These are phyloP conservation scores for Diospyros kaki DNA, from an alignment of 148 eudicot species.

Conservation along the genomic window DNA sequence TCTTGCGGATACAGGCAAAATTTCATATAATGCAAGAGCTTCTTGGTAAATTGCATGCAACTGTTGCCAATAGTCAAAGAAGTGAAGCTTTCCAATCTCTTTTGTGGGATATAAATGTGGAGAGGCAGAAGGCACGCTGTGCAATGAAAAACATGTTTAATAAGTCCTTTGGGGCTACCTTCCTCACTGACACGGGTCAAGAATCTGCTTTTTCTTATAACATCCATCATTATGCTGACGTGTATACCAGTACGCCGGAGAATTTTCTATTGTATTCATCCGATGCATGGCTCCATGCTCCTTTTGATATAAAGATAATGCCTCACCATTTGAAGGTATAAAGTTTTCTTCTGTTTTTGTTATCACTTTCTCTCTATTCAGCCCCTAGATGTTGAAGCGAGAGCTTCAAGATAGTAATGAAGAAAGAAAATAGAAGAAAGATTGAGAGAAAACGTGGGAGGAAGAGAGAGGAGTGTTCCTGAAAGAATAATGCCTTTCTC, in stretches of 20 bases:
- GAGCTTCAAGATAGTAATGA: no score
- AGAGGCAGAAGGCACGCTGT: conserved; percentile 74
- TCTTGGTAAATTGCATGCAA: conserved; percentile 81
- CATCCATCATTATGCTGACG: conserved; percentile 95
- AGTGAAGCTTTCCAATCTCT: conserved; percentile 64
- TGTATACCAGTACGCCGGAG: conserved; percentile 95
- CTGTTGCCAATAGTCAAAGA: conserved; percentile 43
- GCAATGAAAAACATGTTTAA: conserved; percentile 87
- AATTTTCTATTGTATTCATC: conserved; percentile 81
- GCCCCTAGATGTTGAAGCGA: not conserved
- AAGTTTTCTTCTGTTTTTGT: conserved; percentile 6
- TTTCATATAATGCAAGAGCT: conserved; percentile 95
- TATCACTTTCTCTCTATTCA: not conserved
- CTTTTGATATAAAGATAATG: conserved; percentile 92
- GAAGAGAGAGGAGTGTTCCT: no score
- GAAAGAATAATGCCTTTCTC: no score
- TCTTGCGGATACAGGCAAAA: conserved; percentile 56
- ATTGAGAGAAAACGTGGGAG: no score
- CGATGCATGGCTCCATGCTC: conserved; percentile 92
- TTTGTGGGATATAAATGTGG: conserved; percentile 66
- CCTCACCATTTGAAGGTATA: conserved; percentile 96
- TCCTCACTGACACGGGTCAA: conserved; percentile 89
- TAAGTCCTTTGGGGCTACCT: conserved; percentile 91
- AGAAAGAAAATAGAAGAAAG: no score
- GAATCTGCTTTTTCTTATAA: conserved; percentile 93